Base-by-base conservation (phyloP, 179 eudicot species). In the Corrigiola litoralis region DNA sequence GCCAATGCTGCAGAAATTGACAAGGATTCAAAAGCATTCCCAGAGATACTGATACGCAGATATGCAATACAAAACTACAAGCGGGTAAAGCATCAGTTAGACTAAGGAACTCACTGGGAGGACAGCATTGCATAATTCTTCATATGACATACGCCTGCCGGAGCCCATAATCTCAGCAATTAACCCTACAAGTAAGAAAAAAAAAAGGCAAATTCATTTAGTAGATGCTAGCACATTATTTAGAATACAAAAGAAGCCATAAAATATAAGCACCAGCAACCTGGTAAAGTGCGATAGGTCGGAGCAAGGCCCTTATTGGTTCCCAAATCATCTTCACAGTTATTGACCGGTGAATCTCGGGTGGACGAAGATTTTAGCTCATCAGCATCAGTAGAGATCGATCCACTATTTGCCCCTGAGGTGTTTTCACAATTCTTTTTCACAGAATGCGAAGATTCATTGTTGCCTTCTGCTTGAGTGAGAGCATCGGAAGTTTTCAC, bases 141-240 rank as follows among this genome's bases (percentile, higher is more conserved):
- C 96, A 78, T 84, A 86, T 4, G 95, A 79, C 95, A 88, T 91
- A 33, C 95, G 85, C 69, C 81, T 72, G 60, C 99, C 99, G 69
- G 85, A 74, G 66, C 90, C 85, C 99, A 95, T 91, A 67, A 95
- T 95, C 68, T 86, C 95, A 50, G 97, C 91, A 74, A 95, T 82
- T 72, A 95, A 81, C 51, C 86, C 99, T 95, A 69, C 29, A 61
- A 44, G 53, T 58, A 49, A 56, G 17, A 12, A 14, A 1, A 69
- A 34, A 5, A 47, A 34, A 66, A 45, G 23, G 18, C 27, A 37
- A 36, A 21, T 42, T 23, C 14, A 44, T 38, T 21, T 41, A 51
- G 38, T 36, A 11, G 20, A 66, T 13, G 8, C 14, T 8, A 44
- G 45, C 5, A 5, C 16, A 28, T 38, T 6, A 46, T 17, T 33